These are phyloP conservation scores for Lachnellula occidentalis DNA, from an alignment of 2,329 filamentous ascomycete genomes.

Conservation along the genomic window DNA sequence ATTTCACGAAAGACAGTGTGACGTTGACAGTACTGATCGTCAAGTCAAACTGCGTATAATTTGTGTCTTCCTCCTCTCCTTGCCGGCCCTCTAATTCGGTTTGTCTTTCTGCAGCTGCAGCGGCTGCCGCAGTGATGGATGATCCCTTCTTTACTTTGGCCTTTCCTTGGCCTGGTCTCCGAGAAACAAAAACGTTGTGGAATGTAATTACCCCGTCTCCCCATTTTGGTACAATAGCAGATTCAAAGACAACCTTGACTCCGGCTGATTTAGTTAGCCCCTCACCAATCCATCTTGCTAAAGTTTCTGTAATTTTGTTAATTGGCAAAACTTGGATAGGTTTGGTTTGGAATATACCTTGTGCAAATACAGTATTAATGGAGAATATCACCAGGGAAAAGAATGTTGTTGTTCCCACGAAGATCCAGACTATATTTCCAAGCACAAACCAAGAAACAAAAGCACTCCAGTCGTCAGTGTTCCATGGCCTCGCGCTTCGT, in stretches of 20 bases:
- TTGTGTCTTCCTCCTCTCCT: constrained; percentile 62
- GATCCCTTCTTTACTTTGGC: constrained; percentile 91
- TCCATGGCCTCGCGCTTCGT: constrained; percentile 87
- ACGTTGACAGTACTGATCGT: constrained; percentile 95
- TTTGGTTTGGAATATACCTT: constrained; percentile 52
- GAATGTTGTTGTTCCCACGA: constrained; percentile 96
- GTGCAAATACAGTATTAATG: constrained; percentile 94
- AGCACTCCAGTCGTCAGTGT: constrained; percentile 91
- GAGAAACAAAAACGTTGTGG: constrained; percentile 91
- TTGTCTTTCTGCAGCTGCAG: constrained; percentile 67
- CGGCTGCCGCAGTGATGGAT: constrained; percentile 74
- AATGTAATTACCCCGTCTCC: constrained; percentile 92
- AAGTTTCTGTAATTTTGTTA: constrained; percentile 58
- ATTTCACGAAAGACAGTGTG: constrained; percentile 94
- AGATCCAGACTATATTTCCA: constrained; percentile 89
- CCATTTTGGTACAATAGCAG: constrained; percentile 95
- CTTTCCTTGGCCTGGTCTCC: constrained; percentile 74
- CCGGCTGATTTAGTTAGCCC: constrained; percentile 93
- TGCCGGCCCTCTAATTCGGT: constrained; percentile 40
- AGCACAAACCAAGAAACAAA: constrained; percentile 94
- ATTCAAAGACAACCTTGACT: constrained; percentile 92
- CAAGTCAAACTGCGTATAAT: constrained; percentile 96
- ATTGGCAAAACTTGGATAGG: constrained; percentile 6
- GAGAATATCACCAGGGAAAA: constrained; percentile 86
- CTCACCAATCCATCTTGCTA: constrained; percentile 90